These are phyloP conservation scores for Mortierella sp. DNA, from an alignment of 371 early-diverging fungal genomes.

Conservation along the genomic window DNA sequence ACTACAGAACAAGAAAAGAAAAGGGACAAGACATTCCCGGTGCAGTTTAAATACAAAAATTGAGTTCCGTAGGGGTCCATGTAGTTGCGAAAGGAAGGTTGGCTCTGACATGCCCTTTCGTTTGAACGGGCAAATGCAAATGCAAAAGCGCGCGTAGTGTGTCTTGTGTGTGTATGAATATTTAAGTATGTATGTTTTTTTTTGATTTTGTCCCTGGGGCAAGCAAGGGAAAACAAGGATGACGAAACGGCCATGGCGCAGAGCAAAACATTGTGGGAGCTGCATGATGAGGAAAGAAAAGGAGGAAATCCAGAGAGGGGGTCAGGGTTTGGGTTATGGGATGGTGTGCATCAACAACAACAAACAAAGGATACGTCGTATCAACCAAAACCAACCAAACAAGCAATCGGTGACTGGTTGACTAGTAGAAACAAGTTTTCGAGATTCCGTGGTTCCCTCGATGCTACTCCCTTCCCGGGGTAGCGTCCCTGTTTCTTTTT, in stretches of 20 bases:
- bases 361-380: background rate
- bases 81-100: background rate
- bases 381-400: background rate
- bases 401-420: background rate
- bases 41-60: background rate
- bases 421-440: background rate
- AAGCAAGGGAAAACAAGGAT: background rate
- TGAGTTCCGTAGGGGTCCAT: background rate
- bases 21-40: background rate
- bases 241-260: slow-evolving; percentile 1
- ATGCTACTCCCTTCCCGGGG: background rate
- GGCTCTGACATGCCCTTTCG: no score
- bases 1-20: slow-evolving; percentile 12
- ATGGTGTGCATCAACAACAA: background rate
- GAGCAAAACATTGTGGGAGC: background rate
- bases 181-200: background rate
- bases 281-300: background rate
- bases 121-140: background rate
- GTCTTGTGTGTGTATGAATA: background rate
- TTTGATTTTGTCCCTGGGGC: background rate
- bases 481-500: background rate
- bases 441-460: background rate
- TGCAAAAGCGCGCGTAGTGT: background rate
- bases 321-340: background rate
- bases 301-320: background rate